Evolutionary conservation across 768 basidiomycete genomes (phyloP).

Genomic region (Boletales sp.): DNA sequence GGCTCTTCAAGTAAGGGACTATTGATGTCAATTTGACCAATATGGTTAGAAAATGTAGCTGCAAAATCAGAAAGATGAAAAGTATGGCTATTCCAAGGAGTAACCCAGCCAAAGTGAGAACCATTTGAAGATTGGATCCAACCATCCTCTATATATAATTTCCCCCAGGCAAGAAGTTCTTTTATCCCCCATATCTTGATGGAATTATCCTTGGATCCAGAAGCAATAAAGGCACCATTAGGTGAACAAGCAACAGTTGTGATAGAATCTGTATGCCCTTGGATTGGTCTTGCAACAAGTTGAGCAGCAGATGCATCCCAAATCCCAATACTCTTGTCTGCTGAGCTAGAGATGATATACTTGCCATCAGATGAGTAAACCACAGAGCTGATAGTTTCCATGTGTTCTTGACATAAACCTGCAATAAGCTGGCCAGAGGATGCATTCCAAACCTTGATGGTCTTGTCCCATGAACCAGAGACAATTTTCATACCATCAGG

Average conservation of each 20-base stretch:
- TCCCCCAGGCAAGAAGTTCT: not conserved
- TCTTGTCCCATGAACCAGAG: not conserved
- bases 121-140: constrained; percentile 7
- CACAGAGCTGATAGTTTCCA: not conserved
- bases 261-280: not conserved
- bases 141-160: not conserved
- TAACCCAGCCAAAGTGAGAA: constrained; percentile 1
- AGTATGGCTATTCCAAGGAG: constrained; percentile 3
- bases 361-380: not conserved
- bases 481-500: not conserved
- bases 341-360: not conserved
- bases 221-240: not conserved
- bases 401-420: not conserved
- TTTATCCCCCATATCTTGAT: constrained; percentile 2
- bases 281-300: not conserved
- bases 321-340: not conserved
- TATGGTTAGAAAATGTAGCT: not conserved
- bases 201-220: not conserved
- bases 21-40: not conserved
- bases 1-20: not conserved
- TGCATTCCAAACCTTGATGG: not conserved
- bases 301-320: not conserved
- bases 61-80: not conserved
- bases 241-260: constrained; percentile 1
- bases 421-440: not conserved